A percentile compares a stretch with the other conserved stretches of the same genome.
These are phyloP conservation scores for Cryphonectria carpinicola DNA, from an alignment of 2,329 filamentous ascomycete genomes.

Conservation along the genomic window DNA sequence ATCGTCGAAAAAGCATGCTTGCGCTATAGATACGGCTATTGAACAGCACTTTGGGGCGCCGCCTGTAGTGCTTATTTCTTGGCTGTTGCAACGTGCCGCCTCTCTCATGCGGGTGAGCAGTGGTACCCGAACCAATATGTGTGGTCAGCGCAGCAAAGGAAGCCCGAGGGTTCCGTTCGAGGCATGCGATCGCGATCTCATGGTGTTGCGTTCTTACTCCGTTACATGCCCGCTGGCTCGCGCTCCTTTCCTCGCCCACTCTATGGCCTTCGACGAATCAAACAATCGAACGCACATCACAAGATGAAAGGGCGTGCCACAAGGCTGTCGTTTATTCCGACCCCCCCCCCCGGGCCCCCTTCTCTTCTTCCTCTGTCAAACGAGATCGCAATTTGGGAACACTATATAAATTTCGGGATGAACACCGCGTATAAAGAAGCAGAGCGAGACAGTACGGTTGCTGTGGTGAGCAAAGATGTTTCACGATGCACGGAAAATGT, in stretches of 20 bases:
- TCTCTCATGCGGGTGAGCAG: constrained; percentile 1
- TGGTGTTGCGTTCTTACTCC: background rate
- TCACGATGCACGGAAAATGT: background rate
- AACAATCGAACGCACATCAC: background rate
- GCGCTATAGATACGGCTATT: background rate
- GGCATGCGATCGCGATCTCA: background rate
- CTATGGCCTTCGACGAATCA: background rate
- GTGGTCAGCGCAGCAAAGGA: constrained; percentile 17
- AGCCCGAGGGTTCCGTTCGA: background rate
- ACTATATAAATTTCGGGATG: too few relatives aligned
- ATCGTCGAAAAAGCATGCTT: constrained; percentile 1
- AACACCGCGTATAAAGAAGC: too few relatives aligned
- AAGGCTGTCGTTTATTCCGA: background rate
- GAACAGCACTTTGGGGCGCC: background rate
- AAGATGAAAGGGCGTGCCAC: background rate
- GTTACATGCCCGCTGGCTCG: background rate
- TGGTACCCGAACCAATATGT: constrained; percentile 1
- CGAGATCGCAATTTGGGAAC: too few relatives aligned
- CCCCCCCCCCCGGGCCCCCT: too few relatives aligned
- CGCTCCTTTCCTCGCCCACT: background rate
- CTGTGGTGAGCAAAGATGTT: background rate
- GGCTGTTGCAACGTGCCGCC: background rate
- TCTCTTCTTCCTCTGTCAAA: too few relatives aligned
- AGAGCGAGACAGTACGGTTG: background rate
- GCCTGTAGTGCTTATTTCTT: background rate